Percentiles rank a stretch among this genome's conserved stretches.
phyloP scores from a whole-genome alignment of 1,284 basidiomycete genomes.

The Testicularia cyperi region DNA sequence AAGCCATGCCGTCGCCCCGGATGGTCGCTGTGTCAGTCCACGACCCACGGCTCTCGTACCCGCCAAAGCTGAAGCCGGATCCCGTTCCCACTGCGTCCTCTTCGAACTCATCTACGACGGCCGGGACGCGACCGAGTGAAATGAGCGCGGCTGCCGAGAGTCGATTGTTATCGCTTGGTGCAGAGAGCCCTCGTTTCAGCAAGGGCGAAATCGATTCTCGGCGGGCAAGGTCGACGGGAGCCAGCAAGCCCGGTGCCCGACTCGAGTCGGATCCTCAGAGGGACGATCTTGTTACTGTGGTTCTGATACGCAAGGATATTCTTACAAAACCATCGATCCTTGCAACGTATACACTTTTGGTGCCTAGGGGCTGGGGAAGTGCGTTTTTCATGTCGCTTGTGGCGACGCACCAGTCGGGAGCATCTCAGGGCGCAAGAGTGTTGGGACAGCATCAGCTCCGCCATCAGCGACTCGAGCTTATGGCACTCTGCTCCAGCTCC shows the following conservation, averaged over 20 bases:
- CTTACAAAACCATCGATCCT: conserved; percentile 10
- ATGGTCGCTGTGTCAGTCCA: conserved; percentile 32
- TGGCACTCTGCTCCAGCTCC: conserved; percentile 4
- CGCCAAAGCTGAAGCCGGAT: conserved; percentile 27
- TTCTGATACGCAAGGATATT: conserved; percentile 25
- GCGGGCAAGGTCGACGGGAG: conserved; percentile 37
- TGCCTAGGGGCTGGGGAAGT: conserved; percentile 55
- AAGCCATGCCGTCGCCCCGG: too few species aligned
- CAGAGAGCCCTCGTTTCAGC: conserved; percentile 30
- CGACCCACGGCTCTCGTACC: conserved; percentile 53
- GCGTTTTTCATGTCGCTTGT: conserved; percentile 54
- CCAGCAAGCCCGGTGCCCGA: conserved; percentile 23
- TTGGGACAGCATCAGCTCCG: conserved; percentile 49
- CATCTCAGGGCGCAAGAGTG: conserved; percentile 35
- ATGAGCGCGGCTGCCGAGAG: not conserved
- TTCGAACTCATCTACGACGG: too few species aligned
- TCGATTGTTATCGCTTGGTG: conserved; percentile 22
- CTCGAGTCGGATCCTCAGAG: conserved; percentile 32
- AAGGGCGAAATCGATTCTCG: conserved; percentile 54
- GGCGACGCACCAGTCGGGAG: conserved; percentile 38
- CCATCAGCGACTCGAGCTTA: conserved; percentile 36
- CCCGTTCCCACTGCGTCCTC: too few species aligned
- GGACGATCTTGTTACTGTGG: conserved; percentile 47
- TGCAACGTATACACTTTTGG: conserved; percentile 44
- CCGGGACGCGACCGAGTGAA: too few species aligned